These are phyloP conservation scores for Melocanna baccifera DNA, from an alignment of 176 grass and related monocot species.

Conservation along the genomic window DNA sequence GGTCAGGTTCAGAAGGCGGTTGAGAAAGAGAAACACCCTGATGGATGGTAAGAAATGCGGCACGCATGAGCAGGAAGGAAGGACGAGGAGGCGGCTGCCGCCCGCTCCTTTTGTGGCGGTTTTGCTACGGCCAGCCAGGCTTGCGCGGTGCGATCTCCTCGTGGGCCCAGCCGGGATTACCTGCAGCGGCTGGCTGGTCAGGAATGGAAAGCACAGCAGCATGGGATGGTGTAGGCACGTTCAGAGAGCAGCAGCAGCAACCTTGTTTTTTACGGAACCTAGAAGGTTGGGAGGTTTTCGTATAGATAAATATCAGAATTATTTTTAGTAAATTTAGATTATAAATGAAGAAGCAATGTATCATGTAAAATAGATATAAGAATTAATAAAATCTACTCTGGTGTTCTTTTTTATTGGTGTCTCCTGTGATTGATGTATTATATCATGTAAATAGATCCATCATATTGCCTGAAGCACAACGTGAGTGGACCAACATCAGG, in stretches of 20 bases:
- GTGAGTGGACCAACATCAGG: no score
- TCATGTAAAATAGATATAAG: no score
- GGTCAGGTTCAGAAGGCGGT: background rate
- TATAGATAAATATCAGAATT: no score
- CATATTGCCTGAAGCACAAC: no score
- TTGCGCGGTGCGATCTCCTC: background rate
- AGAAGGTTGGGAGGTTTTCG: no score
- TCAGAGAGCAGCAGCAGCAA: background rate
- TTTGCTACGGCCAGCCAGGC: background rate
- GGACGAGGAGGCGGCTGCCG: background rate
- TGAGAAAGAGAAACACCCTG: background rate
- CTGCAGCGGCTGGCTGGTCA: background rate
- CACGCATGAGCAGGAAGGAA: background rate
- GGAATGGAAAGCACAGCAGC: background rate
- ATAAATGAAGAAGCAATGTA: no score
- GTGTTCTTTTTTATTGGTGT: no score
- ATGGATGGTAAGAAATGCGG: background rate
- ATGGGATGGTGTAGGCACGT: background rate
- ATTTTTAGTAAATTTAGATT: no score
- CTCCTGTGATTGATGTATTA: no score
- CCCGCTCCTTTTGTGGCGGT: background rate
- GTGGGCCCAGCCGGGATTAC: background rate
- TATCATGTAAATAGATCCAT: no score
- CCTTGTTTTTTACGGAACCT: no score
- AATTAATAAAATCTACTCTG: no score